phyloP scores from a whole-genome alignment of 192 early-diverging fungal genomes.

The Oehlia diaphana region DNA sequence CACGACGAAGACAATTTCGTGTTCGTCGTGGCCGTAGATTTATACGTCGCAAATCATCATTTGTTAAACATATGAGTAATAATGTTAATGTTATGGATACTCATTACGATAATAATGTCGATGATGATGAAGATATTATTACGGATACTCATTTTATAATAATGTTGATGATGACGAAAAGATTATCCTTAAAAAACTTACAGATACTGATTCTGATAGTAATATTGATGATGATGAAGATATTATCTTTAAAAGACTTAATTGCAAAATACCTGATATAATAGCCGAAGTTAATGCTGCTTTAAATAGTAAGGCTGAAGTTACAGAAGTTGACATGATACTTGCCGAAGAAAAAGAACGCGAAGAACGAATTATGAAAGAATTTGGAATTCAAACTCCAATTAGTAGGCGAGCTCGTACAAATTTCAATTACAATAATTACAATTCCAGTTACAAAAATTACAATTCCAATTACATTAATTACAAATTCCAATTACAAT shows the following conservation, averaged over 20 bases:
- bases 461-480: too few relatives aligned
- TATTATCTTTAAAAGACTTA: background rate
- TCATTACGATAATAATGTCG: background rate
- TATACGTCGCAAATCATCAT: constrained; percentile 14
- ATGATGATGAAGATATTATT: constrained; percentile 11
- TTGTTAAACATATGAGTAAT: background rate
- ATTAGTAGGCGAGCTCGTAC: background rate
- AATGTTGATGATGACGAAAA: too few relatives aligned
- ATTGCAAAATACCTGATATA: constrained; percentile 19
- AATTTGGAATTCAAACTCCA: background rate
- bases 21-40: constrained; percentile 10
- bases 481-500: too few relatives aligned
- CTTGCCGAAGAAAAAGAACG: constrained; percentile 26
- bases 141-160: too few relatives aligned
- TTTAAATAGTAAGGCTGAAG: constrained; percentile 18
- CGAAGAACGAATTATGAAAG: constrained; percentile 23
- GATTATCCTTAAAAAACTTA: too few relatives aligned
- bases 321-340: constrained; percentile 29
- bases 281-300: constrained; percentile 23
- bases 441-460: too few relatives aligned
- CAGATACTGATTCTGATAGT: too few relatives aligned
- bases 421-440: too few relatives aligned
- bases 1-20: constrained; percentile 7
- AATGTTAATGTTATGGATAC: background rate
- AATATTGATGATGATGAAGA: too few relatives aligned